Evolutionary conservation across 2,329 filamentous ascomycete species (phyloP).

Genomic region (Venturia nashicola): DNA sequence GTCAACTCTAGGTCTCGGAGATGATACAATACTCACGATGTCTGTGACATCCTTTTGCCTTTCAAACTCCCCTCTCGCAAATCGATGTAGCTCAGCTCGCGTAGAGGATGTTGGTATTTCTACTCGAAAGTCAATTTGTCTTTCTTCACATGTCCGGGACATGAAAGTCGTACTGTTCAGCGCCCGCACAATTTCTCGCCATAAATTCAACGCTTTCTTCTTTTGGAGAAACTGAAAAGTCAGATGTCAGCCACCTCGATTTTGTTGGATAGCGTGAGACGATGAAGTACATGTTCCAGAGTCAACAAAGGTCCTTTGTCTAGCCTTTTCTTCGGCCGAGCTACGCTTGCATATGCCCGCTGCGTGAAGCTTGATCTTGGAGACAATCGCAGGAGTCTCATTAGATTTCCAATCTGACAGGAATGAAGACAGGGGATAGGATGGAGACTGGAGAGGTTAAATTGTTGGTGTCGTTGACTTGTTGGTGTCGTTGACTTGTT

Average conservation of each 20-base stretch:
- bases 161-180: slow-evolving; percentile 19
- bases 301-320: slow-evolving; percentile 1
- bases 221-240: slow-evolving; percentile 34
- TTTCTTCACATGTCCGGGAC: background rate
- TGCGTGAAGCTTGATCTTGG: background rate
- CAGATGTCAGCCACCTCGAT: background rate
- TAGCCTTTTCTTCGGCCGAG: background rate
- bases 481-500: background rate
- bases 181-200: slow-evolving; percentile 35
- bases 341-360: background rate
- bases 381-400: background rate
- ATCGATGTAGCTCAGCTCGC: slow-evolving; percentile 32
- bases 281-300: slow-evolving; percentile 2
- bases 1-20: background rate
- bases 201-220: slow-evolving; percentile 33
- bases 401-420: background rate
- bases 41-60: slow-evolving; percentile 33
- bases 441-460: background rate
- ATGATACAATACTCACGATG: slow-evolving; percentile 22
- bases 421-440: background rate
- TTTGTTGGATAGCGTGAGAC: too few species aligned
- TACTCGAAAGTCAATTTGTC: slow-evolving; percentile 10
- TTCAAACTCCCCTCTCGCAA: slow-evolving; percentile 37
- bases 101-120: slow-evolving; percentile 24
- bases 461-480: background rate